Evolutionary conservation across 2,329 filamentous ascomycete genomes (phyloP).

Genomic region (Stachybotrys echinatus): DNA sequence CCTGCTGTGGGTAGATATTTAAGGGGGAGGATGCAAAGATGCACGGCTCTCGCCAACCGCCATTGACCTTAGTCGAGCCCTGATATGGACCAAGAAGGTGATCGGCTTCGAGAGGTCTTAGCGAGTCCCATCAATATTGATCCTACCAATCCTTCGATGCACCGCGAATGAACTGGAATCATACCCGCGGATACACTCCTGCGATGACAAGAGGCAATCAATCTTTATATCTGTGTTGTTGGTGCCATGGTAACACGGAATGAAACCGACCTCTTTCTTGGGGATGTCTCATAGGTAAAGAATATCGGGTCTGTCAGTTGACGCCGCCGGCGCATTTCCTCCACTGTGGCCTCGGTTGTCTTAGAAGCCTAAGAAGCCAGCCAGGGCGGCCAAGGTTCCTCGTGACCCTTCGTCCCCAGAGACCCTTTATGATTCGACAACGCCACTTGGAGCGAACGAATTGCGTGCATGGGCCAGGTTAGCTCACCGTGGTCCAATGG

Average conservation of each 20-base stretch:
- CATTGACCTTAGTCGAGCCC: neutral
- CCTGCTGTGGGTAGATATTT: neutral
- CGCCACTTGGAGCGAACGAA: no score
- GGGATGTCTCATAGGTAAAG: neutral
- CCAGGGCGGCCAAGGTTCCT: no score
- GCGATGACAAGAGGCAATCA: no score
- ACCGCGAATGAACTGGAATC: neutral
- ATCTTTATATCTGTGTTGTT: no score
- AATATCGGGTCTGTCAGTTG: no score
- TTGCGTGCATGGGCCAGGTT: no score
- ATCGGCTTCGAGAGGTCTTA: neutral
- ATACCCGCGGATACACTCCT: neutral
- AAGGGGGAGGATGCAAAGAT: neutral
- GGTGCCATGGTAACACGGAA: neutral
- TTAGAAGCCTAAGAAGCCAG: no score
- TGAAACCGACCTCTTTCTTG: neutral
- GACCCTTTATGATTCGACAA: no score
- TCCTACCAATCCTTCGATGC: neutral
- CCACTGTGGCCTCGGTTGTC: neutral
- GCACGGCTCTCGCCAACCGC: neutral
- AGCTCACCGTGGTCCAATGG: neutral
- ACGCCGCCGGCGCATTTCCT: neutral
- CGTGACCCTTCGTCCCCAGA: no score
- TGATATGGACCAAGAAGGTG: neutral
- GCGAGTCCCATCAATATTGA: neutral